Evolutionary conservation across 2,329 filamentous ascomycete species (phyloP), one percentile per base, ranked within the genome.

Genomic region (Huntiella abstrusa): DNA sequence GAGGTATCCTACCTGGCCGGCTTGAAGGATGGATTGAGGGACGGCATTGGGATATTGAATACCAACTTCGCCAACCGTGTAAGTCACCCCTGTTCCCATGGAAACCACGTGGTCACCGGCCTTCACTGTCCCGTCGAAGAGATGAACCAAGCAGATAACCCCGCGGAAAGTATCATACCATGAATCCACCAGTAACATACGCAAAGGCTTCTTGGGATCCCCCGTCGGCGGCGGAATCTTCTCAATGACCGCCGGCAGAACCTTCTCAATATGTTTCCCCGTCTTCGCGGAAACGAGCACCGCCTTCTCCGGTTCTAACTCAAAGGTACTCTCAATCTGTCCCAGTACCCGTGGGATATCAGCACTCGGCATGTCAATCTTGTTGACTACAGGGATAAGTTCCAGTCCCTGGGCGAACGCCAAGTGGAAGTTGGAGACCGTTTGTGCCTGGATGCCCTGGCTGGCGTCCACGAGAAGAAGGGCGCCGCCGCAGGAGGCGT

Each of bases 101-200:
- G 87, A 95, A 4, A 83, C 65, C n/a, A 98, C 66, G 35, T 80
- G 77, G 57, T 96, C 86, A 4, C 91, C 91, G 0, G 87, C 76
- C 49, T 71, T 75, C 52, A 98, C 70, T 44, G 75, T 73, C 8
- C 91, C 91, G 53, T 96, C 86, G 55, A 98, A 98, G 13, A 98
- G 69, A 8, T 91, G 72, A 10, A 98, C 86, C 5, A 98, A 70
- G 44, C 95, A 70, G 45, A 96, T 81, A 33, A 98, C 91, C 10
- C 91, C 91, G 53, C 86, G 82, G 62, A 95, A 98, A 51, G 80
- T 87, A 57, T 94, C 87, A 59, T 98, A 98, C 91, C 91, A 98
- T 16, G 87, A 95, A 62, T 98, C 91, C 22, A 98, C 86, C 11
- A 98, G 75, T 41, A 98, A 67, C 63, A 96, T 72, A 49, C 83